These are phyloP conservation scores for Magnaporthiopsis poae DNA, from an alignment of 2,329 filamentous ascomycete species.

Conservation along the genomic window DNA sequence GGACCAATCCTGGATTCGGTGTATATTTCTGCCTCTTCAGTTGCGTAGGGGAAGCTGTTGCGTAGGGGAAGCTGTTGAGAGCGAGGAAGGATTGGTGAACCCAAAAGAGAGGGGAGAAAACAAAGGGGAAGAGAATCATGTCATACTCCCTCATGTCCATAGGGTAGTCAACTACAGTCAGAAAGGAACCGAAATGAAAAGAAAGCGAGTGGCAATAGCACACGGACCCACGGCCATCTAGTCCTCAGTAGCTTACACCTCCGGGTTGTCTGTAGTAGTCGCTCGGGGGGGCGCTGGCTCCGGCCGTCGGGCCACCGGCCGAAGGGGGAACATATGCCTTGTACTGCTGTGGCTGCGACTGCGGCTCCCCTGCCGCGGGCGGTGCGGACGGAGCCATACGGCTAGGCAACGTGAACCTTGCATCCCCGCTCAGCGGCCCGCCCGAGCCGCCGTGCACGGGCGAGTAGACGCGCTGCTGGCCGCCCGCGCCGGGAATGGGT, in stretches of 20 bases:
- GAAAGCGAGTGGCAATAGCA: background rate
- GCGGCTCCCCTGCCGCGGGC: conserved; percentile 11
- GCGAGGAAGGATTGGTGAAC: background rate
- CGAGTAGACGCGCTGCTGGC: conserved; percentile 27
- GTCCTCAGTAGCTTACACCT: conserved; percentile 12
- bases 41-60: background rate
- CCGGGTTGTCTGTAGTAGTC: conserved; percentile 45
- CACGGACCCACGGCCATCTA: background rate
- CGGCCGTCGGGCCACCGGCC: conserved; percentile 15
- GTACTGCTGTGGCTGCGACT: conserved; percentile 37
- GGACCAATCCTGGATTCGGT: background rate
- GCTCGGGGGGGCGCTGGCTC: conserved; percentile 40
- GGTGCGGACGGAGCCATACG: conserved; percentile 8
- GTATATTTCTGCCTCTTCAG: background rate
- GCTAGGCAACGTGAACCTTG: conserved; percentile 36
- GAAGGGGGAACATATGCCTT: conserved; percentile 47
- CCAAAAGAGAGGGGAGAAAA: background rate
- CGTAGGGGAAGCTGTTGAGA: background rate
- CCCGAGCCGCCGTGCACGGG: conserved; percentile 30
- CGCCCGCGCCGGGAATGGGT: conserved; percentile 26
- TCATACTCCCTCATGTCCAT: background rate
- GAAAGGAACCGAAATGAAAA: background rate
- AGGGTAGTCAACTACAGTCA: background rate
- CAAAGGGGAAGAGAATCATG: background rate
- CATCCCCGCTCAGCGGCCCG: conserved; percentile 31